Base-by-base conservation (phyloP, 1,284 basidiomycete genomes). In the Naganishia sp. region DNA sequence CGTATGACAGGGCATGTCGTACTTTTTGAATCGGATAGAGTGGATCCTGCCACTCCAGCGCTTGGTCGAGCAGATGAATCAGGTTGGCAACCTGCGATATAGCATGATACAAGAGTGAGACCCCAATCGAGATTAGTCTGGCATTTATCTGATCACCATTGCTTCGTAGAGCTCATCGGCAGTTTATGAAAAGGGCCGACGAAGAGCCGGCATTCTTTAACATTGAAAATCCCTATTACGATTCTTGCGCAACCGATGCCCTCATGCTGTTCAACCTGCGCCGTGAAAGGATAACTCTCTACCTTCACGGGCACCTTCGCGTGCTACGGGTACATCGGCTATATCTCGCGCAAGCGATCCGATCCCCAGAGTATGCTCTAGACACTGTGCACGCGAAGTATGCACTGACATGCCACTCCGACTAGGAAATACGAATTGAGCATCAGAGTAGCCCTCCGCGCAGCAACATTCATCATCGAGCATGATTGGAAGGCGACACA, bases 231-330 rank as follows among this genome's bases (percentile, higher is more conserved):
- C 55, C 55, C 6, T 42, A 45, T 18, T 56, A 56, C 42, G 55
- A 56, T 21, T 6, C 43, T 25, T 56, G 55, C 39, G 55, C 55
- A 2, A 56, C 55, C 16, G 55, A 56, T 25, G 55, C 55, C 10
- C 42, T 56, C 39, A 56, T 56, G 55, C 43, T 56, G 15, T 56
- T 56, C 55, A 56, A 56, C 43, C 25, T 56, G 21, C 55, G 55
- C 18, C n/a, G 55, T 2, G 55, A 56, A 44, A 56, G 55, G 28
- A 56, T 56, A 16, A 42, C 55, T 7, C 55, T 56, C 18, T 56
- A 56, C 43, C 55, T 56, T 10, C 43, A 56, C 28, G 55, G 55
- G 15, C 55, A 56, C 28, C 25, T 56, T 18, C 55, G 55, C 3
- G 25, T 56, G 9, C 44, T 56, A 16, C 39, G 55, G 21, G 55